A percentile compares a stretch with the other conserved stretches of the same genome.
phyloP scores from a whole-genome alignment of 257 asterid species.

The Paulownia fortunei region DNA sequence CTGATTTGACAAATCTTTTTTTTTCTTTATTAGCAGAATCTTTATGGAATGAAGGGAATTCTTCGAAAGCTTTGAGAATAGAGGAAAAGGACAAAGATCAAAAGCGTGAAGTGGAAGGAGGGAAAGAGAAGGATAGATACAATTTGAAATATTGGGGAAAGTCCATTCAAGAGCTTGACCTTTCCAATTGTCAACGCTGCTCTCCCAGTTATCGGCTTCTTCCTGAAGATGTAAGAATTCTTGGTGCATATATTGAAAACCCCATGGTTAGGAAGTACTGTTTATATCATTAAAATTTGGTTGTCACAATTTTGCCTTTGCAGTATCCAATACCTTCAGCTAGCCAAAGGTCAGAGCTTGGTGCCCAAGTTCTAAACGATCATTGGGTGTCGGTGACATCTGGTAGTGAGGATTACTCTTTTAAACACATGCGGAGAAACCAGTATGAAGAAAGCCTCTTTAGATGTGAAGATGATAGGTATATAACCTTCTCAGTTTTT shows the following conservation, averaged over 20 bases:
- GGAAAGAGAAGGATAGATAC: conserved; percentile 78
- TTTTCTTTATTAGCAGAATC: conserved; percentile 56
- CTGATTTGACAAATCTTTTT: conserved; percentile 26
- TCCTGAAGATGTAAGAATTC: conserved; percentile 82
- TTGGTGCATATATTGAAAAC: conserved; percentile 19
- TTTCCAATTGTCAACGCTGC: conserved; percentile 78
- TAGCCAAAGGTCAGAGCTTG: conserved; percentile 90
- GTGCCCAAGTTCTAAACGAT: conserved; percentile 78
- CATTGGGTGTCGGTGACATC: conserved; percentile 98
- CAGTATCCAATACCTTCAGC: conserved; percentile 88
- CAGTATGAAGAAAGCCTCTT: conserved; percentile 65
- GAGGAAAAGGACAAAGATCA: conserved; percentile 81
- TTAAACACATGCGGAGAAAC: conserved; percentile 65
- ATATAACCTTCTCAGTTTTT: background rate
- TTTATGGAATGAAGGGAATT: conserved; percentile 70
- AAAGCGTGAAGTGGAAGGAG: conserved; percentile 77
- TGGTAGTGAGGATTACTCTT: conserved; percentile 75
- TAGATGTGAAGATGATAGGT: conserved; percentile 71
- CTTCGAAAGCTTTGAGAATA: conserved; percentile 59
- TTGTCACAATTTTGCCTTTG: conserved; percentile 29
- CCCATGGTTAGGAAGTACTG: conserved; percentile 2
- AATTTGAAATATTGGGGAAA: conserved; percentile 88
- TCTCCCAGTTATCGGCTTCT: conserved; percentile 96
- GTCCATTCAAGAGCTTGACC: conserved; percentile 97
- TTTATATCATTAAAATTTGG: background rate